Percentiles rank a stretch among this genome's conserved stretches.
Conservation (phyloP, 352 stramenopile species). For the Phytophthora brassicae region DNA sequence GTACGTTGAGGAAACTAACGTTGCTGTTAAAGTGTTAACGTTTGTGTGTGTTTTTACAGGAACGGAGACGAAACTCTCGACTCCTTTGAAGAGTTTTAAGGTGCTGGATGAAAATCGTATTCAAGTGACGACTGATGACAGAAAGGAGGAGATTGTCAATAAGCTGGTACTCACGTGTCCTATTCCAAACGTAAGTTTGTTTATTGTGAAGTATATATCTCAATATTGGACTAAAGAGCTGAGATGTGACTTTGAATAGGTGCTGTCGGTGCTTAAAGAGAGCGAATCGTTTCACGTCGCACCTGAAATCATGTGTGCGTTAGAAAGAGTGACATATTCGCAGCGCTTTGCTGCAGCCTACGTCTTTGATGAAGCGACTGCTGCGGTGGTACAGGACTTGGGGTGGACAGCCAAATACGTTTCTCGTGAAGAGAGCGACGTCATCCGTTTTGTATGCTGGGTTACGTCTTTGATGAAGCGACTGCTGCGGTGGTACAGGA, state of each 20-base stretch:
- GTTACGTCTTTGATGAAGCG: no score
- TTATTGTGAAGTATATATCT: not conserved
- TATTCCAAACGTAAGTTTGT: slow-evolving; percentile 45
- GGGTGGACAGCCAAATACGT: slow-evolving; percentile 75
- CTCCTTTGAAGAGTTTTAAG: slow-evolving; percentile 53
- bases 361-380: slow-evolving; percentile 54
- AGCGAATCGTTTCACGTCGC: slow-evolving; percentile 40
- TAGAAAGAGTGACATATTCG: slow-evolving; percentile 62
- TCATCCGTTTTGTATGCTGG: slow-evolving; percentile 80
- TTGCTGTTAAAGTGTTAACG: not conserved
- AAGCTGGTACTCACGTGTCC: slow-evolving; percentile 72
- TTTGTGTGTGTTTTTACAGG: slow-evolving; percentile 27
- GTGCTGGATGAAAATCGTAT: slow-evolving; percentile 52
- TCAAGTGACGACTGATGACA: slow-evolving; percentile 42
- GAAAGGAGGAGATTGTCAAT: slow-evolving; percentile 56
- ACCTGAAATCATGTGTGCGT: slow-evolving; percentile 29
- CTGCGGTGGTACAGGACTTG: slow-evolving; percentile 37
- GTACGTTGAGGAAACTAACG: slow-evolving; percentile 13
- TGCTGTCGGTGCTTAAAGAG: slow-evolving; percentile 58
- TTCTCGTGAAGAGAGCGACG: slow-evolving; percentile 46
- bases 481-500: slow-evolving; percentile 37
- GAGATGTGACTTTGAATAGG: slow-evolving; percentile 25
- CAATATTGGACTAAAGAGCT: not conserved
- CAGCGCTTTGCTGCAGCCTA: slow-evolving; percentile 70
- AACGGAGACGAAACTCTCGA: slow-evolving; percentile 41